These are phyloP conservation scores for Leucogyrophana mollusca DNA, from an alignment of 768 basidiomycete species.

Conservation along the genomic window DNA sequence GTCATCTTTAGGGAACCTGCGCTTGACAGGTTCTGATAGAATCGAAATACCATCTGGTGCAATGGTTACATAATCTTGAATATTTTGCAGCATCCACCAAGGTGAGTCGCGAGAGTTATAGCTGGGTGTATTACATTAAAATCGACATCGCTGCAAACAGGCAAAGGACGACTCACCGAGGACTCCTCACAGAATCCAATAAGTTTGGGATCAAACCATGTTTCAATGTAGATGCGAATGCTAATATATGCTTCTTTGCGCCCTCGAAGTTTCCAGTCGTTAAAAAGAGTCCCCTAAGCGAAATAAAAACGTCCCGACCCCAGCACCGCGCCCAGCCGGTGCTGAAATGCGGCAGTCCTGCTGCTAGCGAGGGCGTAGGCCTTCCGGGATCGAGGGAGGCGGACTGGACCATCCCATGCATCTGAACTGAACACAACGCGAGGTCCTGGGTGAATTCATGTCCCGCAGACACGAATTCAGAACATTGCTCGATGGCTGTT, in stretches of 20 bases:
- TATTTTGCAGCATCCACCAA: conserved; percentile 99
- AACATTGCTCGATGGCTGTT: conserved; percentile 81
- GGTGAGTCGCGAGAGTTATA: conserved; percentile 98
- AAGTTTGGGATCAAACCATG: conserved; percentile 97
- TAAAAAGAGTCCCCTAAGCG: conserved; percentile 88
- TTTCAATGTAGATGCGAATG: conserved; percentile 90
- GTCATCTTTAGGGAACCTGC: conserved; percentile 95
- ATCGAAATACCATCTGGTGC: conserved; percentile 84
- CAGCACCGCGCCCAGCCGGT: conserved; percentile 95
- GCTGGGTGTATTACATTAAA: conserved; percentile 31
- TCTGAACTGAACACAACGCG: conserved; percentile 81
- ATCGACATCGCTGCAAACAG: neutral
- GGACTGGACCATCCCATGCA: conserved; percentile 88
- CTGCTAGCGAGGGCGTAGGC: conserved; percentile 81
- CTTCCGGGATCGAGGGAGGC: conserved; percentile 81
- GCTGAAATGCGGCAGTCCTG: conserved; percentile 93
- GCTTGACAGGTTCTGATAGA: conserved; percentile 77
- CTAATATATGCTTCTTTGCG: conserved; percentile 86
- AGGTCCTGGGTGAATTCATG: conserved; percentile 89
- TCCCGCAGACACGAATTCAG: conserved; percentile 82
- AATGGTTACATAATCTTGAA: conserved; percentile 86
- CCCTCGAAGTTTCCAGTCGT: conserved; percentile 87
- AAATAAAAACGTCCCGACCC: conserved; percentile 96
- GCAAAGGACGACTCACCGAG: conserved; percentile 51
- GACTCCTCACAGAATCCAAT: conserved; percentile 82